These are phyloP conservation scores for Cicer pinnatifidum DNA, from an alignment of 306 rosid genomes.

Conservation along the genomic window DNA sequence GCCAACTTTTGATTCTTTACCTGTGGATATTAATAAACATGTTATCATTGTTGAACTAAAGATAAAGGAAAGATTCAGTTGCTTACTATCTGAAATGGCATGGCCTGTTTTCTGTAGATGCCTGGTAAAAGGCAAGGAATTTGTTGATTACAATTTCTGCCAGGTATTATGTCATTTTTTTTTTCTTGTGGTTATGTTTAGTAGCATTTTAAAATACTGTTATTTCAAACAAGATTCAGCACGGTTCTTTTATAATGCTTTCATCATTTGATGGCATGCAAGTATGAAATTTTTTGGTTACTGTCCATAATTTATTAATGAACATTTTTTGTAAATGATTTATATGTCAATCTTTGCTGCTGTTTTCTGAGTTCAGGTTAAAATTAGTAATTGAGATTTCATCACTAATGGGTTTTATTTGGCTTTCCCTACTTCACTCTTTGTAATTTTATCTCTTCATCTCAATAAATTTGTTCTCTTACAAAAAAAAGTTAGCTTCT, in stretches of 20 bases:
- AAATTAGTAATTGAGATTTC: constrained; percentile 31
- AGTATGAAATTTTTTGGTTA: constrained; percentile 6
- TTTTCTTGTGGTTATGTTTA: not conserved
- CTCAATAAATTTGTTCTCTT: constrained; percentile 1
- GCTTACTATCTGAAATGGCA: constrained; percentile 66
- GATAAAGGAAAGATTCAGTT: constrained; percentile 57
- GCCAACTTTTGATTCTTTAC: constrained; percentile 59
- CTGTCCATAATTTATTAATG: constrained; percentile 27
- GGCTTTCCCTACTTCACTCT: constrained; percentile 19
- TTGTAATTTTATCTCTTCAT: constrained; percentile 1
- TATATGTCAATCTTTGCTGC: constrained; percentile 27
- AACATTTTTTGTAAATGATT: constrained; percentile 28
- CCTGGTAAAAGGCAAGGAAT: constrained; percentile 81
- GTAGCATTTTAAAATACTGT: not conserved
- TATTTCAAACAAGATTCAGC: constrained; percentile 14
- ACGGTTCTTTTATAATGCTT: constrained; percentile 1
- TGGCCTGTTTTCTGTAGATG: constrained; percentile 80
- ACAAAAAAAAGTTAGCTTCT: constrained; percentile 16
- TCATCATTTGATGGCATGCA: constrained; percentile 35
- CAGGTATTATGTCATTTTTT: constrained; percentile 61
- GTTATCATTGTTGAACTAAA: constrained; percentile 50
- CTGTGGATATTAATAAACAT: constrained; percentile 47
- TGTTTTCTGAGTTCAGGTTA: constrained; percentile 25
- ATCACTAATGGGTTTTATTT: constrained; percentile 35
- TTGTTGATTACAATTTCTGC: constrained; percentile 66